Conservation (phyloP, 2,329 filamentous ascomycete species). For the Epichloe festucae region DNA sequence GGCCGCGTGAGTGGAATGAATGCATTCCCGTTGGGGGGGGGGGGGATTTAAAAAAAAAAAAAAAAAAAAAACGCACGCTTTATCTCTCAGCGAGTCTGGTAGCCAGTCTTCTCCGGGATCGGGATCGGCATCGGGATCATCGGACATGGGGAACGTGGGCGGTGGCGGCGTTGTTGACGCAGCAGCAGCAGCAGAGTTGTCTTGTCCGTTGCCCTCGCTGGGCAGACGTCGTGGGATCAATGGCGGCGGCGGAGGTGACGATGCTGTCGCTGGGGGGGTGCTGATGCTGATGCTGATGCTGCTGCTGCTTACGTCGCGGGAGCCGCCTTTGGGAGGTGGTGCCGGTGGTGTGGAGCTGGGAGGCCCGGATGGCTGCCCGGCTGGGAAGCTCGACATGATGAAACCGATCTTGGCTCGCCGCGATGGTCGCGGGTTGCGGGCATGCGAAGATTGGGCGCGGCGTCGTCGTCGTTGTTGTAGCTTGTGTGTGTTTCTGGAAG, state of each 20-base stretch:
- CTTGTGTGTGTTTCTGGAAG: no score
- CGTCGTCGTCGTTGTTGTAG: no score
- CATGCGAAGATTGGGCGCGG: not conserved
- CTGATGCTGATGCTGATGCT: constrained; percentile 49
- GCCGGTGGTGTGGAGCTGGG: constrained; percentile 40
- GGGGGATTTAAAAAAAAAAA: no score
- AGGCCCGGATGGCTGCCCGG: constrained; percentile 14
- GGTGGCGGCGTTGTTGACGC: constrained; percentile 15
- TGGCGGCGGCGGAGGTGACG: constrained; percentile 21
- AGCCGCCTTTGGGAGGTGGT: constrained; percentile 59
- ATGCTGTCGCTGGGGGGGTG: constrained; percentile 41
- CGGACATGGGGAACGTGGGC: constrained; percentile 5
- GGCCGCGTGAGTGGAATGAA: constrained; percentile 9
- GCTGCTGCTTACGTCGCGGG: constrained; percentile 52
- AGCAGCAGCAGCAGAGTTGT: constrained; percentile 3
- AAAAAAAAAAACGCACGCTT: constrained; percentile 42
- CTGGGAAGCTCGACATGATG: constrained; percentile 18
- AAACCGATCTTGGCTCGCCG: not conserved
- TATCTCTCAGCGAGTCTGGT: constrained; percentile 62
- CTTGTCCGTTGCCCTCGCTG: constrained; percentile 1
- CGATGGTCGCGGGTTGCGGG: not conserved
- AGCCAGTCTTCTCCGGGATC: constrained; percentile 66
- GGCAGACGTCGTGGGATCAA: constrained; percentile 1
- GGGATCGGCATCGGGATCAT: constrained; percentile 28
- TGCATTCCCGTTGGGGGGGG: no score